Percentiles rank a stretch among this genome's conserved stretches.
Conservation (phyloP, 768 basidiomycete species). For the Lanmaoa pseudosensibilis region DNA sequence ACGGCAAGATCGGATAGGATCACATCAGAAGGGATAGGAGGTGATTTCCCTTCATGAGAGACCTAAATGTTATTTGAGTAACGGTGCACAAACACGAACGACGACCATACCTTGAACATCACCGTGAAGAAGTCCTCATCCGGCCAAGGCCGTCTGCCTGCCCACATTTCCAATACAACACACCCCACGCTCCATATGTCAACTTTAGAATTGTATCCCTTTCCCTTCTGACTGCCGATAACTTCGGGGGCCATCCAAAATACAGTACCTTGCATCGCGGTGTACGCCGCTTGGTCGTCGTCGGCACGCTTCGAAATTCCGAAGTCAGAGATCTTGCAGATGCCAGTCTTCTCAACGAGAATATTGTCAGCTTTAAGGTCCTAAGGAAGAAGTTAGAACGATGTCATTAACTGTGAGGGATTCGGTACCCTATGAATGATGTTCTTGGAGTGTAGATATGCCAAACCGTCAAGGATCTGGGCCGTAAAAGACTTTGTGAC, state of each 20-base stretch:
- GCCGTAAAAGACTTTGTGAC: slow-evolving; percentile 90
- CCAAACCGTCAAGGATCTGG: slow-evolving; percentile 89
- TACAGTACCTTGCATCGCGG: slow-evolving; percentile 95
- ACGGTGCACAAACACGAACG: background rate
- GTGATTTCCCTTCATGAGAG: slow-evolving; percentile 79
- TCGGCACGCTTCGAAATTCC: slow-evolving; percentile 97
- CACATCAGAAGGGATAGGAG: slow-evolving; percentile 87
- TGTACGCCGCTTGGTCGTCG: slow-evolving; percentile 79
- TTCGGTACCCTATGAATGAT: slow-evolving; percentile 84
- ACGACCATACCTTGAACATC: slow-evolving; percentile 78
- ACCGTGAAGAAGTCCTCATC: slow-evolving; percentile 89
- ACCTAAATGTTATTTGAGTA: slow-evolving; percentile 48
- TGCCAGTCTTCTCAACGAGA: slow-evolving; percentile 86
- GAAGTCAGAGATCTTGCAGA: slow-evolving; percentile 98
- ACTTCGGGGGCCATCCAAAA: slow-evolving; percentile 99
- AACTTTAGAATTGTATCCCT: slow-evolving; percentile 94
- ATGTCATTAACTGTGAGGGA: background rate
- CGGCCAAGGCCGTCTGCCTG: slow-evolving; percentile 92
- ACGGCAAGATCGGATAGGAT: slow-evolving; percentile 71
- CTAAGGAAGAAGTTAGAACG: slow-evolving; percentile 39
- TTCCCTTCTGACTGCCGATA: slow-evolving; percentile 73
- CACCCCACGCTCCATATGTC: slow-evolving; percentile 99
- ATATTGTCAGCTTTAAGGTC: slow-evolving; percentile 99
- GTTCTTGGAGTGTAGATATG: slow-evolving; percentile 88
- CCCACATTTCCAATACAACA: slow-evolving; percentile 99